Percentiles rank a stretch among this genome's conserved stretches.
These are phyloP conservation scores for Aureobasidium uvarum DNA, from an alignment of 2,329 filamentous ascomycete species.

Conservation along the genomic window DNA sequence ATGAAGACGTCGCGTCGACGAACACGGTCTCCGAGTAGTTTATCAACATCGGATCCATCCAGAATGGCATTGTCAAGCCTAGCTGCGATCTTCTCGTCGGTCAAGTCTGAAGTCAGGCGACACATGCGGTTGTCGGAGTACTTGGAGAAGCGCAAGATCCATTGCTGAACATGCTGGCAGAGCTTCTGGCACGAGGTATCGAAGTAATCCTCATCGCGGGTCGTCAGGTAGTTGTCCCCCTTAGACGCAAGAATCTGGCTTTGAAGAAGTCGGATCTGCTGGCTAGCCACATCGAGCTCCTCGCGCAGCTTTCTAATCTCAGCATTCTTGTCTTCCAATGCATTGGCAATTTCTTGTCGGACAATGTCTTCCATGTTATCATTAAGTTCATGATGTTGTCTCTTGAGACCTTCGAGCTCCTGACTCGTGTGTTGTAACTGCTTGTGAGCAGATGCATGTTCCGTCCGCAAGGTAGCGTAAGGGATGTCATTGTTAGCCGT, in stretches of 20 bases:
- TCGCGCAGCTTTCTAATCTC: conserved; percentile 76
- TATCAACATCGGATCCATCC: conserved; percentile 89
- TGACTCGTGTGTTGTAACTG: conserved; percentile 60
- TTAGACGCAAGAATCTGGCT: conserved; percentile 58
- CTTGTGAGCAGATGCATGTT: conserved; percentile 57
- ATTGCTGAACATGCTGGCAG: conserved; percentile 94
- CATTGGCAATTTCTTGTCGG: conserved; percentile 59
- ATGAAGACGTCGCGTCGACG: conserved; percentile 92
- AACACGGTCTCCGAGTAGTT: conserved; percentile 82
- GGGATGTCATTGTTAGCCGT: conserved; percentile 72
- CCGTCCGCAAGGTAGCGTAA: conserved; percentile 63
- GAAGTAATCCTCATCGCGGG: conserved; percentile 92
- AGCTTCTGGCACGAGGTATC: conserved; percentile 90
- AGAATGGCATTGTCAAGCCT: conserved; percentile 91
- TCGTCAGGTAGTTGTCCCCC: conserved; percentile 69
- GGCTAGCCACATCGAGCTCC: conserved; percentile 70
- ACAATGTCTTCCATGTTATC: conserved; percentile 62
- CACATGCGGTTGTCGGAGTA: conserved; percentile 91
- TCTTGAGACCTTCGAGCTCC: conserved; percentile 67
- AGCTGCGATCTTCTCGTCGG: conserved; percentile 89
- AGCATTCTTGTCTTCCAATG: conserved; percentile 75
- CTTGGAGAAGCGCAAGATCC: conserved; percentile 97
- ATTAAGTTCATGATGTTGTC: conserved; percentile 61
- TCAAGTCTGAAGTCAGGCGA: conserved; percentile 76
- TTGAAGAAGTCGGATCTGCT: conserved; percentile 60